Conservation (phyloP, 2,329 filamentous ascomycete species). For the Pyrenophora seminiperda region DNA sequence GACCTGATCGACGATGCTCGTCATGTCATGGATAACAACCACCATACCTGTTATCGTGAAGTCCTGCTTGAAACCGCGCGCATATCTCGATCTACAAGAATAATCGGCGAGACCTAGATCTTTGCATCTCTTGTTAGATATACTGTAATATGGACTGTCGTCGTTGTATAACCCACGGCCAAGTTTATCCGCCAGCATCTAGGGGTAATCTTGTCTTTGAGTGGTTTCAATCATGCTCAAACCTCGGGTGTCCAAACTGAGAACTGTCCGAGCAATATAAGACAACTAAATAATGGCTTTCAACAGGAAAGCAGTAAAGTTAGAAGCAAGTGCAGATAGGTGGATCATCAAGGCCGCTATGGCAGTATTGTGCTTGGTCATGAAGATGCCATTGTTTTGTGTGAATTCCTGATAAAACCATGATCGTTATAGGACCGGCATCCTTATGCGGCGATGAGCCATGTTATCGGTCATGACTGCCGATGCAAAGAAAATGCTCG, state of each 20-base stretch:
- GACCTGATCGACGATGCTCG: slow-evolving; percentile 9
- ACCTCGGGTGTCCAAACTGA: no score
- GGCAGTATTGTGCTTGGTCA: slow-evolving; percentile 25
- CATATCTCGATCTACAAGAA: background rate
- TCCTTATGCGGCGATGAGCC: slow-evolving; percentile 39
- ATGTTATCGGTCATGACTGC: slow-evolving; percentile 38
- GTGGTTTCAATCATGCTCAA: no score
- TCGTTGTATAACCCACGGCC: background rate
- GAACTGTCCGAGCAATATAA: no score
- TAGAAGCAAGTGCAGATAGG: no score
- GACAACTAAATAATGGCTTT: no score
- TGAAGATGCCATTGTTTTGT: slow-evolving; percentile 46
- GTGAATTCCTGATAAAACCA: slow-evolving; percentile 42
- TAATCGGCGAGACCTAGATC: background rate
- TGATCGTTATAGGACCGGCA: slow-evolving; percentile 44
- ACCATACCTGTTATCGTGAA: slow-evolving; percentile 1
- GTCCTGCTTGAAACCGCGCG: background rate
- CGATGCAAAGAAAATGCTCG: slow-evolving; percentile 44
- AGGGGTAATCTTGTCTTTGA: no score
- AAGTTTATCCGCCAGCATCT: no score
- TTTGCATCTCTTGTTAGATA: background rate
- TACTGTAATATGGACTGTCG: background rate
- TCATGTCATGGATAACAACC: background rate
- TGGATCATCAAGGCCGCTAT: no score
- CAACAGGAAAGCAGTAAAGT: no score